A percentile compares a stretch with the other conserved stretches of the same genome.
Evolutionary conservation across 2,329 filamentous ascomycete species (phyloP).

Genomic region (Xylaria sp.): DNA sequence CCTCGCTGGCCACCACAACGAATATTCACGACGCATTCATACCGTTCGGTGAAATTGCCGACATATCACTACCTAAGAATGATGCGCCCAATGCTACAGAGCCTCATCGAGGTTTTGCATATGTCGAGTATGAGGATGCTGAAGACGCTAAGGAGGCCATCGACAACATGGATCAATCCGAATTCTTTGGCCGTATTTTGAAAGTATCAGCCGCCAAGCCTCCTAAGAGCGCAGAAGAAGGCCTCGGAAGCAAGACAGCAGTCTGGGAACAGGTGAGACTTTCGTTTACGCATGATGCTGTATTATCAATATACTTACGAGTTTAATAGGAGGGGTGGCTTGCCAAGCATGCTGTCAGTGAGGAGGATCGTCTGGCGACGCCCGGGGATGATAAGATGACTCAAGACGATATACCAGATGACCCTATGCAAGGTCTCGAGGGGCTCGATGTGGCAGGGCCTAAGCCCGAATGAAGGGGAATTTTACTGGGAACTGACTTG

Average conservation of each 20-base stretch:
- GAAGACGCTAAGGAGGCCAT: slow-evolving; percentile 94
- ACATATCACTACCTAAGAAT: slow-evolving; percentile 89
- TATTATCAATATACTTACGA: slow-evolving; percentile 39
- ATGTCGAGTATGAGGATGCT: slow-evolving; percentile 90
- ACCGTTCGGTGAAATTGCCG: slow-evolving; percentile 94
- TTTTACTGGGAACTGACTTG: slow-evolving; percentile 33
- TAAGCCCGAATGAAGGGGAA: slow-evolving; percentile 70
- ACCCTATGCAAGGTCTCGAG: slow-evolving; percentile 97
- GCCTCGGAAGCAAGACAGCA: slow-evolving; percentile 90
- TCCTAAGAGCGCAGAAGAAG: slow-evolving; percentile 87
- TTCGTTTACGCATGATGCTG: slow-evolving; percentile 1
- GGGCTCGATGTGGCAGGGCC: slow-evolving; percentile 94
- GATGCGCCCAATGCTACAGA: slow-evolving; percentile 82
- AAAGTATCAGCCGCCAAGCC: slow-evolving; percentile 93
- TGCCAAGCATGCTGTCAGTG: slow-evolving; percentile 84
- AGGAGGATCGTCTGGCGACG: slow-evolving; percentile 75
- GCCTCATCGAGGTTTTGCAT: slow-evolving; percentile 90
- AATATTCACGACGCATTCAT: slow-evolving; percentile 92
- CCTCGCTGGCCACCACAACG: slow-evolving; percentile 77
- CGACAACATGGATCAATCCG: slow-evolving; percentile 98
- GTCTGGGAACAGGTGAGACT: slow-evolving; percentile 91
- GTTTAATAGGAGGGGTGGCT: slow-evolving; percentile 84
- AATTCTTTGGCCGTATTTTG: slow-evolving; percentile 90
- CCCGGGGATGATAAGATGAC: slow-evolving; percentile 61
- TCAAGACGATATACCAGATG: slow-evolving; percentile 68